These are phyloP conservation scores for Botryotinia convoluta DNA, from an alignment of 2,329 filamentous ascomycete species.

Conservation along the genomic window DNA sequence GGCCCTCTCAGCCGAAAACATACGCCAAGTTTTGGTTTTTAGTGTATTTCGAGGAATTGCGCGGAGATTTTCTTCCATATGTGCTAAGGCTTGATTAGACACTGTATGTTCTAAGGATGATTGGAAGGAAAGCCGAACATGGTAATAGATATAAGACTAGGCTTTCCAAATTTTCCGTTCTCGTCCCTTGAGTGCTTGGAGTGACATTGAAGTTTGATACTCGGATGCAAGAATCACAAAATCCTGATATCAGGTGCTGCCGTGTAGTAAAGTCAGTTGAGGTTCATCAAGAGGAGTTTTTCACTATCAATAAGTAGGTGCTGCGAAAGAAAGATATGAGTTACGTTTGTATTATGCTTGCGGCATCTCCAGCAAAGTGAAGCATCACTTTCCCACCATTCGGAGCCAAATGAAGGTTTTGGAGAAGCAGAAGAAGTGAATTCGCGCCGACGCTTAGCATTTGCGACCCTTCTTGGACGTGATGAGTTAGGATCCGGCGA, in stretches of 20 bases:
- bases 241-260: constrained; percentile 21
- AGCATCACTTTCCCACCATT: constrained; percentile 11
- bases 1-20: constrained; percentile 15
- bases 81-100: constrained; percentile 15
- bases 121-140: constrained; percentile 9
- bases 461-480: constrained; percentile 11
- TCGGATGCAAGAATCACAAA: constrained; percentile 24
- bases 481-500: background rate
- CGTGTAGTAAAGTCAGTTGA: background rate
- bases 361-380: constrained; percentile 18
- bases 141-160: constrained; percentile 27
- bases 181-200: constrained; percentile 23
- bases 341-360: constrained; percentile 16
- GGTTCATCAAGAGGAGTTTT: background rate
- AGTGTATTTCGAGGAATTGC: constrained; percentile 12
- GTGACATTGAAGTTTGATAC: constrained; percentile 23
- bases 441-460: constrained; percentile 13
- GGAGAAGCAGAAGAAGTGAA: background rate
- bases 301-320: background rate
- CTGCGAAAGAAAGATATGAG: background rate
- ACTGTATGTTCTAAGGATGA: background rate
- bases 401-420: background rate
- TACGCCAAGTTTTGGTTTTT: constrained; percentile 23
- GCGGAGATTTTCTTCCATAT: constrained; percentile 24
- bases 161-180: constrained; percentile 24